phyloP scores from a whole-genome alignment of 164 flowering plant genomes.

The Stephania cephalantha region DNA sequence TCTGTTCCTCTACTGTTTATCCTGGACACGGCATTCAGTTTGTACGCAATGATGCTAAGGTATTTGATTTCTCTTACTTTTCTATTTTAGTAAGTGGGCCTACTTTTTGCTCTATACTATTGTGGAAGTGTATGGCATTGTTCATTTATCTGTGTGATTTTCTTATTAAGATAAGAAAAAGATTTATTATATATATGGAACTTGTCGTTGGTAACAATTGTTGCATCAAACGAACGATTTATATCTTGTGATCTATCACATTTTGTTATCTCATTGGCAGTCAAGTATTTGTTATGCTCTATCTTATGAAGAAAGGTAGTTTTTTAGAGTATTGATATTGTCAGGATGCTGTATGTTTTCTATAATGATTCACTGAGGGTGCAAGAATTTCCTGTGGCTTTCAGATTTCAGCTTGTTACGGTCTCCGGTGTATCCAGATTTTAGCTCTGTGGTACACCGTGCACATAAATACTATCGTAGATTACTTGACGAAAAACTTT shows the following conservation, averaged over 20 bases:
- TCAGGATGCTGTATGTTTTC: background rate
- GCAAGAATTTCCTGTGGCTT: background rate
- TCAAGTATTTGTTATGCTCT: background rate
- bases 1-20: conserved; percentile 4
- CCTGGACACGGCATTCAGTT: conserved; percentile 9
- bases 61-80: background rate
- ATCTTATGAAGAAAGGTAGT: background rate
- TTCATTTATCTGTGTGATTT: too few species aligned
- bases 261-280: background rate
- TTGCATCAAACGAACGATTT: background rate
- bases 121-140: too few species aligned
- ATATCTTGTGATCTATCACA: background rate
- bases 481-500: background rate
- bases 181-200: background rate
- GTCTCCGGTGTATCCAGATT: background rate
- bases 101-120: too few species aligned
- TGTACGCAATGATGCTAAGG: conserved; percentile 8
- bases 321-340: background rate
- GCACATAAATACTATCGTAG: background rate
- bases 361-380: background rate
- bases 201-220: background rate
- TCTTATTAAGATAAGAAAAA: too few species aligned
- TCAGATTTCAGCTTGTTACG: background rate
- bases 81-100: background rate
- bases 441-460: background rate